Evolutionary conservation across 2,329 filamentous ascomycete genomes (phyloP).

Genomic region (Nannizziopsis barbatae): DNA sequence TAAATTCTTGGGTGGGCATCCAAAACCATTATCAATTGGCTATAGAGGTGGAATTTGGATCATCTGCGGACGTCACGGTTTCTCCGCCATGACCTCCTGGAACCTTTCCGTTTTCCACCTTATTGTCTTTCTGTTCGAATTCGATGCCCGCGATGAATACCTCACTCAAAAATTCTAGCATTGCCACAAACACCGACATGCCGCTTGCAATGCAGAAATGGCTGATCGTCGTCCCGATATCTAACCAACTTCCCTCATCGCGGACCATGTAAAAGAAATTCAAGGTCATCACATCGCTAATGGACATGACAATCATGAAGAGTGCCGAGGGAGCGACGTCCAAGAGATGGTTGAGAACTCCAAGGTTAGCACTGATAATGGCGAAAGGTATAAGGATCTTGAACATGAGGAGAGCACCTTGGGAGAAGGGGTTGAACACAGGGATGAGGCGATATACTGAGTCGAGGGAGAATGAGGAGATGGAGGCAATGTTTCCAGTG

Average conservation of each 20-base stretch:
- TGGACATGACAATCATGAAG: conserved; percentile 88
- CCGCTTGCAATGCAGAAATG: conserved; percentile 90
- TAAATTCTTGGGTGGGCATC: no score
- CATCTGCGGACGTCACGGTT: no score
- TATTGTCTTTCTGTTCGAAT: conserved; percentile 25
- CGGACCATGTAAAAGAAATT: conserved; percentile 97
- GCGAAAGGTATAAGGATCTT: conserved; percentile 92
- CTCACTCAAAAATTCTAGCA: conserved; percentile 73
- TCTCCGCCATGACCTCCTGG: neutral
- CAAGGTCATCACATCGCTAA: conserved; percentile 81
- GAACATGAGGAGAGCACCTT: conserved; percentile 72
- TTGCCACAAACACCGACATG: conserved; percentile 81
- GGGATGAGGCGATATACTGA: conserved; percentile 79
- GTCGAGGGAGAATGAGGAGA: conserved; percentile 88
- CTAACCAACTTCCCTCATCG: conserved; percentile 92
- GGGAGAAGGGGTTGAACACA: conserved; percentile 85
- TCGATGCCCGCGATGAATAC: conserved; percentile 71
- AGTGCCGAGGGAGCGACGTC: conserved; percentile 77
- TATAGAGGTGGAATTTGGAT: no score
- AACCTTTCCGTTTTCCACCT: neutral
- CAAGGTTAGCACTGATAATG: conserved; percentile 84
- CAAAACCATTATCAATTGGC: no score
- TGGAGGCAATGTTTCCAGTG: conserved; percentile 87
- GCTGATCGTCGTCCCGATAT: conserved; percentile 93
- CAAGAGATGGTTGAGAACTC: conserved; percentile 73